Evolutionary conservation across 352 stramenopile genomes (phyloP).

Genomic region (Thalassiosira hispida): DNA sequence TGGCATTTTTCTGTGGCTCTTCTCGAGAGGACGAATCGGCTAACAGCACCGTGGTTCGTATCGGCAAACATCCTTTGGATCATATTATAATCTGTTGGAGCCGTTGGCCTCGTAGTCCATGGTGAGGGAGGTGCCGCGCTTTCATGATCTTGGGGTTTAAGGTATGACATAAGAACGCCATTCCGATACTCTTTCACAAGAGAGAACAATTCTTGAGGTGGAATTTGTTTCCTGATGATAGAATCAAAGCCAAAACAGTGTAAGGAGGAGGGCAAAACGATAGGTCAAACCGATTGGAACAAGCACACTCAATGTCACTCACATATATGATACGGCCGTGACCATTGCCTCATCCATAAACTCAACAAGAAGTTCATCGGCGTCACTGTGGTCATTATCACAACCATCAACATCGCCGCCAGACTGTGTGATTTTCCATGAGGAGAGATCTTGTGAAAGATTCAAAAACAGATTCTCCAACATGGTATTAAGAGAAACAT

Average conservation of each 20-base stretch:
- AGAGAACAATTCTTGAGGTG: neutral
- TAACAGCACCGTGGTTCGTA: neutral
- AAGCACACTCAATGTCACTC: neutral
- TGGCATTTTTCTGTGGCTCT: constrained; percentile 11
- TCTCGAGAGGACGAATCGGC: neutral
- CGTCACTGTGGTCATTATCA: neutral
- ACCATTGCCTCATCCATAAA: constrained; percentile 39
- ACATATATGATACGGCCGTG: constrained; percentile 35
- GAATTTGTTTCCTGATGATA: constrained; percentile 20
- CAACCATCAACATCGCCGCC: neutral
- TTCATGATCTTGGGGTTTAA: neutral
- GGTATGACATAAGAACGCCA: constrained; percentile 16
- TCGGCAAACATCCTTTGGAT: constrained; percentile 10
- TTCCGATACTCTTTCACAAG: constrained; percentile 10
- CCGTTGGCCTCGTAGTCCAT: constrained; percentile 20
- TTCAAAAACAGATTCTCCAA: constrained; percentile 24
- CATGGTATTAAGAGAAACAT: neutral
- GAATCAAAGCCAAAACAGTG: neutral
- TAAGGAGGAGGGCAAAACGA: neutral
- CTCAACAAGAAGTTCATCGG: constrained; percentile 6
- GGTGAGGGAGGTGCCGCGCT: neutral
- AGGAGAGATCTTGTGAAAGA: constrained; percentile 13
- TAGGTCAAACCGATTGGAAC: neutral
- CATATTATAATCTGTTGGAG: constrained; percentile 30
- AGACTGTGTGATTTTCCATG: neutral